phyloP scores from a whole-genome alignment of 2,329 filamentous ascomycete genomes.

The Neocucurbitaria cava region DNA sequence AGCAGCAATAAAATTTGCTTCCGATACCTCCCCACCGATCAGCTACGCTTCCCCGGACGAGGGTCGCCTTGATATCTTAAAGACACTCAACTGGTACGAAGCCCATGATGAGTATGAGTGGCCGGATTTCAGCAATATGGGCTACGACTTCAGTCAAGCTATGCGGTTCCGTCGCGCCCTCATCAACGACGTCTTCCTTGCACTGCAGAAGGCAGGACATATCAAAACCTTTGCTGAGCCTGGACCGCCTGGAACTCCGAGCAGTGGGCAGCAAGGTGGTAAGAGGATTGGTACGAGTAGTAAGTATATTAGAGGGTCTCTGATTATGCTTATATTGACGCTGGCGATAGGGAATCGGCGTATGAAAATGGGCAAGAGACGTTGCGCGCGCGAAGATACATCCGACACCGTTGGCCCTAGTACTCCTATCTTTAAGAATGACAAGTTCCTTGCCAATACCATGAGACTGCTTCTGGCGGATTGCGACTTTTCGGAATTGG shows the following conservation, averaged over 20 bases:
- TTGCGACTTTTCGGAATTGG: too few relatives aligned
- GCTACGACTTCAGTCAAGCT: conserved; percentile 20
- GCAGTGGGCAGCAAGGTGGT: not conserved
- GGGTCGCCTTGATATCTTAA: conserved; percentile 16
- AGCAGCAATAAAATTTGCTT: conserved; percentile 15
- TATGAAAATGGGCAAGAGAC: not conserved
- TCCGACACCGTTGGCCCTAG: not conserved
- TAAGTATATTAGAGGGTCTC: not conserved
- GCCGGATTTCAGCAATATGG: conserved; percentile 18
- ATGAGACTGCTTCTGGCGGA: too few relatives aligned
- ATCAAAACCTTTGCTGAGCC: conserved; percentile 1
- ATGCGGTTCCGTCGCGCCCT: conserved; percentile 25
- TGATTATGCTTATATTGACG: not conserved
- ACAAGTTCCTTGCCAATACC: not conserved
- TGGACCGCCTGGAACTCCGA: not conserved
- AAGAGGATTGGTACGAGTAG: not conserved
- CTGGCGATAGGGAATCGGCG: not conserved
- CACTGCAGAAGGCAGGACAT: conserved; percentile 12
- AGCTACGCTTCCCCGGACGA: conserved; percentile 11
- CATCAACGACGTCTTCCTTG: conserved; percentile 19
- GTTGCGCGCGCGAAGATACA: not conserved
- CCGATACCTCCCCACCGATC: not conserved
- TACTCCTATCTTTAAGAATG: not conserved
- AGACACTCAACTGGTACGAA: conserved; percentile 21
- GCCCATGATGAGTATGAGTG: conserved; percentile 22